Percentiles rank a stretch among this genome's conserved stretches.
Evolutionary conservation across 768 basidiomycete genomes (phyloP).

Genomic region (Rhizopogon roseolus): DNA sequence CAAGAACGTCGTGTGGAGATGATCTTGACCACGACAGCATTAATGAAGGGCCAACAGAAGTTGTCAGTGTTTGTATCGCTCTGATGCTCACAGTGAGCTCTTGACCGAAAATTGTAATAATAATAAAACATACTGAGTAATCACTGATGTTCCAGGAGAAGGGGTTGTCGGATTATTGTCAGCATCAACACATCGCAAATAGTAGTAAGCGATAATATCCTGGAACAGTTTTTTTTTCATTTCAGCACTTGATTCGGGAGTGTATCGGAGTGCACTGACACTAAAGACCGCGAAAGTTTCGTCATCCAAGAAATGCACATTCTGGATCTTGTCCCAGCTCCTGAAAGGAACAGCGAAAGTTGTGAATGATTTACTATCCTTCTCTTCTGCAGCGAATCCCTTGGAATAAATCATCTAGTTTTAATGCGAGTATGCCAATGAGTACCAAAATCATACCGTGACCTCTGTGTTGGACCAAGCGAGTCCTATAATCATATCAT

Average conservation of each 20-base stretch:
- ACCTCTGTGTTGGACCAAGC: constrained; percentile 43
- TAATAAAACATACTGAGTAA: not conserved
- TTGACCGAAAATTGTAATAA: not conserved
- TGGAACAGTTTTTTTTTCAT: not conserved
- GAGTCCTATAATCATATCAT: constrained; percentile 32
- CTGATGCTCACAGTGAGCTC: not conserved
- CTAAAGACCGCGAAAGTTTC: constrained; percentile 20
- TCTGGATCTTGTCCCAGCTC: constrained; percentile 15
- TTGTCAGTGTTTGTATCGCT: not conserved
- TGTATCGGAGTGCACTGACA: constrained; percentile 9
- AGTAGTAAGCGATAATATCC: not conserved
- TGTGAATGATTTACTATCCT: not conserved
- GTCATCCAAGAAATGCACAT: constrained; percentile 16
- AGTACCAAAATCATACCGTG: constrained; percentile 9
- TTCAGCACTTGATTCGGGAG: not conserved
- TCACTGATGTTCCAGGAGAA: not conserved
- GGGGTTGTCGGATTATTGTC: not conserved
- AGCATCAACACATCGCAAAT: not conserved
- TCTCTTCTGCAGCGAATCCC: constrained; percentile 17
- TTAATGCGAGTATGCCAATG: not conserved
- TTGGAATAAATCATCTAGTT: constrained; percentile 1
- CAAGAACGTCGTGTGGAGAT: not conserved
- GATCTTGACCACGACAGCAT: not conserved
- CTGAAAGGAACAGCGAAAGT: constrained; percentile 14
- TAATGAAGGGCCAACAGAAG: not conserved